phyloP scores from a whole-genome alignment of 805 yeast species.

The Schwanniomyces yamadae region DNA sequence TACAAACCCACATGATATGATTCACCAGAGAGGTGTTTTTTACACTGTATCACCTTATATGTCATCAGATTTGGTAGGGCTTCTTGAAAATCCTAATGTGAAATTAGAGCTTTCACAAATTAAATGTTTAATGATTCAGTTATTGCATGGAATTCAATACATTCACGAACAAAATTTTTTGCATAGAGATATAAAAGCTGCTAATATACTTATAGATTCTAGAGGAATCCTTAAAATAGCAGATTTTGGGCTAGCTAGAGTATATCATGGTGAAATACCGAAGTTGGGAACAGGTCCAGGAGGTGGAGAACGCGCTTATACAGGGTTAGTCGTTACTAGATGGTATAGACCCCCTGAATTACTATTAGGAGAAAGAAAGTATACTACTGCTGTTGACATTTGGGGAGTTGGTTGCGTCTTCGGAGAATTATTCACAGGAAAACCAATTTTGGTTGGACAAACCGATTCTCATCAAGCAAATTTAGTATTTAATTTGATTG shows the following conservation, averaged over 20 bases:
- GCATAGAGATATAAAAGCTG: constrained; percentile 94
- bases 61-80: constrained; percentile 88
- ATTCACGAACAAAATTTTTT: constrained; percentile 61
- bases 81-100: constrained; percentile 76
- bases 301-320: constrained; percentile 53
- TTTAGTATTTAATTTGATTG: constrained; percentile 75
- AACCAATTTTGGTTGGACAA: constrained; percentile 82
- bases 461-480: constrained; percentile 88
- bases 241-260: constrained; percentile 91
- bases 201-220: constrained; percentile 81
- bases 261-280: constrained; percentile 64
- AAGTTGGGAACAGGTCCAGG: constrained; percentile 52
- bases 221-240: constrained; percentile 84
- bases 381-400: constrained; percentile 93
- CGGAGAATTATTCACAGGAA: constrained; percentile 80
- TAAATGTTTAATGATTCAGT: constrained; percentile 78
- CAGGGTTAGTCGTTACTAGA: constrained; percentile 82
- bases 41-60: constrained; percentile 92
- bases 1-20: constrained; percentile 29
- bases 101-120: constrained; percentile 62
- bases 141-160: constrained; percentile 76
- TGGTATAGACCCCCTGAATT: constrained; percentile 98
- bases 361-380: constrained; percentile 76
- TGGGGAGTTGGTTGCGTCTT: constrained; percentile 98
- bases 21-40: constrained; percentile 48